Base-by-base conservation (phyloP, 192 early-diverging fungal species). In the Coemansia sp. region DNA sequence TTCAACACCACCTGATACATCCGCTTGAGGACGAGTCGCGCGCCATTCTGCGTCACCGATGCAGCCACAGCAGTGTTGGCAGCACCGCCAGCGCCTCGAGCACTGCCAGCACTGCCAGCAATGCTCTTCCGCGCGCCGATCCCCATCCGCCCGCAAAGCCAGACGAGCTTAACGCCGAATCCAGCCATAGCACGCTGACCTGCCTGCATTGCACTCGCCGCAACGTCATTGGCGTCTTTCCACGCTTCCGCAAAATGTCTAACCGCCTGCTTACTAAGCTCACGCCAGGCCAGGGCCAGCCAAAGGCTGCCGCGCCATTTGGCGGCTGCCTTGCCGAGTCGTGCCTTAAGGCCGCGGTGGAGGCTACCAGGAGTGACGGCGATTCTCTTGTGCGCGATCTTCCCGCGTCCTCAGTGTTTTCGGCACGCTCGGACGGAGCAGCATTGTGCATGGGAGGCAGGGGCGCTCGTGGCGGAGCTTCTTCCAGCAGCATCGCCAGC, bases 191-290 rank as follows among this genome's bases (percentile, higher is more conserved):
- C 36, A 42, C 64, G 17, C 51, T 39, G 17, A 36, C 60, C 29
- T 75, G 71, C 27, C 56, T 75, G 18, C 60, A 64, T 15, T 68
- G 65, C 31, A 68, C 64, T 1, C 65, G 71, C 23, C 71, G 60
- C 51, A 63, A 63, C 38, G 71, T 75, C 40, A 60, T 63, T 33
- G 49, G 55, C 22, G 71, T 66, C 23, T 60, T 75, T 40, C 65
- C 71, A 15, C 65, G 71, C 13, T 60, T 75, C 33, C 65, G 71
- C 40, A 59, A 64, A 18, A 56, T 68, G 11, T 62, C 71, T 10
- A 68, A 52, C 0, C 64, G 61, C 25, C 42, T 75, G 32, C 41
- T 75, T 11, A 36, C 60, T 6, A 45, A 64, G 34, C 42, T 75
- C 27, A 53, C 56, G 17, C 56, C 60, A 13, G 34, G 71, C 56